Evolutionary conservation across 2,329 filamentous ascomycete species (phyloP), one percentile per base, ranked within the genome.

Genomic region (Sclerotinia subarctica): DNA sequence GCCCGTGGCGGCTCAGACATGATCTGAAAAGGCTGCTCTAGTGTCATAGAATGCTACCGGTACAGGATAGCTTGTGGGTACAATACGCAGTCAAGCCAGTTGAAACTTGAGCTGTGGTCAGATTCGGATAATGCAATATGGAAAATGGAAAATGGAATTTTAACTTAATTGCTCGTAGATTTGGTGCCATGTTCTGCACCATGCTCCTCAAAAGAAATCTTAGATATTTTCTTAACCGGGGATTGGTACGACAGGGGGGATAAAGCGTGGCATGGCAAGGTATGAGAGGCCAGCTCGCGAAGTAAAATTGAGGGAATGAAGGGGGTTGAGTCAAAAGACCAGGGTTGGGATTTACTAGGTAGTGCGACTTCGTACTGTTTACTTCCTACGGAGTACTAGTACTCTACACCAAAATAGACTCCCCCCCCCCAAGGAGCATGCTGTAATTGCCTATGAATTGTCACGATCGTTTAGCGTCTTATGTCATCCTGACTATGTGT

Each of bases 161-260:
- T 15, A 19, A 56, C 29, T 56, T 56, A 6, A 32, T 35, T 42
- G 10, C 7, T 35, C 35, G 52, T 29, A 19, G 32, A 24, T 49
- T 46, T n/a, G 42, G 69, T 68, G 69, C 60, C 69, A 71, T 69
- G 58, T 57, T 56, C 60, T 71, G 70, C 69, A 72, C 70, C 67
- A 69, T 68, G 69, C 72, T 72, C 54, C 67, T 53, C 56, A n/a
- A 54, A 24, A 54, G 42, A 56, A 29, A 47, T 60, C 21, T 35
- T 15, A 49, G 42, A 57, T 38, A 42, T 5, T 49, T 35, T 58
- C 58, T 62, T 62, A 44, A 51, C 56, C 46, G 64, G 60, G 53
- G 65, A 49, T 49, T 44, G 44, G 49, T 21, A 53, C 26, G 53
- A 56, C 56, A 42, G 52, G 62, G 62, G 62, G 63, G 29, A 52